Base-by-base conservation (phyloP, 208 protist genomes). In the Trypanosoma melophagium region DNA sequence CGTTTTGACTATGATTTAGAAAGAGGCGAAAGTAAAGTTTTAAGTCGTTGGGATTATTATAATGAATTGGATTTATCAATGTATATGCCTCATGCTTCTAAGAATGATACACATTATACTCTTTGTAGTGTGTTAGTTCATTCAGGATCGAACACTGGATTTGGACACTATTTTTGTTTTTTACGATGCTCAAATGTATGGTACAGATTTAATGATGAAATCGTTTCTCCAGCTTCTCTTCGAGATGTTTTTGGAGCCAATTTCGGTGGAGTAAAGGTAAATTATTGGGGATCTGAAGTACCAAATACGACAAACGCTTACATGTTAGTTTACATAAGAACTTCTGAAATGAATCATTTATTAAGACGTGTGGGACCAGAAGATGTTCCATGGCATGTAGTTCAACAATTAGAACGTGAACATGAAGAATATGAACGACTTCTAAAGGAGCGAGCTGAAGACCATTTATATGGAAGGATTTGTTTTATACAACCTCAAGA, bases 121-220 rank as follows among this genome's bases (percentile, higher is more conserved):
- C 79, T 96, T 42, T 92, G 78, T 69, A 94, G 88, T 60, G 91
- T 96, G 7, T 72, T 96, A 50, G 91, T 96, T 28, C 91, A 96
- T 64, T 87, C 86, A 19, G 91, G 91, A 3, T 92, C 89, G n/a
- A 88, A 90, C 62, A 83, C 91, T 9, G 86, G 89, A 7, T 93
- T 88, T 79, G 91, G 91, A 8, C 91, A 96, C 65, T 96, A 96
- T 75, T 96, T 86, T 61, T 94, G 88, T 59, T 96, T 94, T 49
- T 45, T 95, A 24, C 57, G 76, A 60, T 87, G 86, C 52, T 83
- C 67, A 17, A 84, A 80, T 24, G 22, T 66, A 24, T 97, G 93
- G 91, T 96, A 92, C 70, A 94, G 95, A 62, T 96, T 97, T 67
- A 92, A 97, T 79, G 93, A 97, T 64, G 90, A 91, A 59, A 75